Conservation (phyloP, 306 rosid species). For the Quercus engelmannii region DNA sequence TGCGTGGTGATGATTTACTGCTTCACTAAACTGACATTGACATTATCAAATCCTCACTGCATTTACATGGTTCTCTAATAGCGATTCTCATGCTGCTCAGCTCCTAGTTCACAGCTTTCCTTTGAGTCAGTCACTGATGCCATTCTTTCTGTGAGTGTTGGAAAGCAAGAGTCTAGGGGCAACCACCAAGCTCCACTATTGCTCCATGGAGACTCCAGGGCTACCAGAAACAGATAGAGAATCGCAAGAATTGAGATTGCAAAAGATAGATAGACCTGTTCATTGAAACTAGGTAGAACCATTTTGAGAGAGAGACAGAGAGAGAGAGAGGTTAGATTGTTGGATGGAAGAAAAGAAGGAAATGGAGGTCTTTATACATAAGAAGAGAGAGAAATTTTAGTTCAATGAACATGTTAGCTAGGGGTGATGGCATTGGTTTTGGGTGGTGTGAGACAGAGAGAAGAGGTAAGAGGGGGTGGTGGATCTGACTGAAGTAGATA, state of each 20-base stretch:
- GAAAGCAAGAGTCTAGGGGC: neutral
- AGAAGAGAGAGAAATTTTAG: neutral
- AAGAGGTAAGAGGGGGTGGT: neutral
- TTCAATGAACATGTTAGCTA: neutral
- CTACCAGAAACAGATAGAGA: neutral
- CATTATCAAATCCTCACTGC: neutral
- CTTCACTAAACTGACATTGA: neutral
- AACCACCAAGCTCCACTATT: neutral
- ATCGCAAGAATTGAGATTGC: neutral
- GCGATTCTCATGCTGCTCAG: neutral
- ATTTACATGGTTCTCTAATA: neutral
- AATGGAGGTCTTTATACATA: neutral
- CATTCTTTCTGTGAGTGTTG: neutral
- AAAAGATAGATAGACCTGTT: neutral
- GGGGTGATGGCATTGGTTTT: neutral
- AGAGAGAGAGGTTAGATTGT: neutral
- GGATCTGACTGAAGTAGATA: neutral
- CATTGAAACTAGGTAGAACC: neutral
- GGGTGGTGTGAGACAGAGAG: neutral
- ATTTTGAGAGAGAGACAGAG: neutral
- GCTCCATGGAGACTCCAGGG: neutral
- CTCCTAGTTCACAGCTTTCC: neutral
- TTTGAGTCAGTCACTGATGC: neutral
- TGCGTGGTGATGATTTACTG: neutral
- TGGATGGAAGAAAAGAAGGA: neutral